These are phyloP conservation scores for Microbotryomycetes sp. DNA, from an alignment of 1,284 basidiomycete species.

Conservation along the genomic window DNA sequence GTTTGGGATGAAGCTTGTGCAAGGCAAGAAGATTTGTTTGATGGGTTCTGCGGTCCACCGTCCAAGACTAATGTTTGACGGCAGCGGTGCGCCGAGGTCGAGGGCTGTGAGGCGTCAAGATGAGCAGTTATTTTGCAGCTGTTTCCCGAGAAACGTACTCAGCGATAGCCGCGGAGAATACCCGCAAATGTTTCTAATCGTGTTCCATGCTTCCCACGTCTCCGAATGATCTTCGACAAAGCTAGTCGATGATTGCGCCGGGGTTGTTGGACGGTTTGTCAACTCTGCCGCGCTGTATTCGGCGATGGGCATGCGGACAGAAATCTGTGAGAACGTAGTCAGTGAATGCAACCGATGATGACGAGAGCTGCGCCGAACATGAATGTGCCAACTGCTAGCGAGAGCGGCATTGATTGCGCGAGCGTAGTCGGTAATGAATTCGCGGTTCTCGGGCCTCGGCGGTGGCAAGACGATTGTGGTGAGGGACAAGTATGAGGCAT, in stretches of 20 bases:
- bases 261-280: constrained; percentile 25
- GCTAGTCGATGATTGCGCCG: constrained; percentile 27
- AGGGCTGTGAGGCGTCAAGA: constrained; percentile 52
- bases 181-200: constrained; percentile 77
- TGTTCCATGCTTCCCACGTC: constrained; percentile 98
- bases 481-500: constrained; percentile 85
- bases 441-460: constrained; percentile 62
- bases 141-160: constrained; percentile 48
- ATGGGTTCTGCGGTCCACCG: constrained; percentile 93
- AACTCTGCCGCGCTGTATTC: constrained; percentile 45
- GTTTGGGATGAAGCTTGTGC: constrained; percentile 87
- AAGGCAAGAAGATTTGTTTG: constrained; percentile 76
- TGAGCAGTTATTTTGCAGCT: constrained; percentile 17
- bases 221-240: constrained; percentile 60
- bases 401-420: constrained; percentile 76
- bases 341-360: constrained; percentile 41
- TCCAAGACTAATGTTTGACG: constrained; percentile 58
- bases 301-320: constrained; percentile 76
- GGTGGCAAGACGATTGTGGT: constrained; percentile 81
- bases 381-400: constrained; percentile 45
- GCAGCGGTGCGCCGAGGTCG: constrained; percentile 79
- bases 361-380: constrained; percentile 56
- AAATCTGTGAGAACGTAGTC: constrained; percentile 37
- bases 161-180: constrained; percentile 75
- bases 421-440: constrained; percentile 82